Base-by-base conservation (phyloP, 768 basidiomycete species). In the Multifurca ochricompacta region DNA sequence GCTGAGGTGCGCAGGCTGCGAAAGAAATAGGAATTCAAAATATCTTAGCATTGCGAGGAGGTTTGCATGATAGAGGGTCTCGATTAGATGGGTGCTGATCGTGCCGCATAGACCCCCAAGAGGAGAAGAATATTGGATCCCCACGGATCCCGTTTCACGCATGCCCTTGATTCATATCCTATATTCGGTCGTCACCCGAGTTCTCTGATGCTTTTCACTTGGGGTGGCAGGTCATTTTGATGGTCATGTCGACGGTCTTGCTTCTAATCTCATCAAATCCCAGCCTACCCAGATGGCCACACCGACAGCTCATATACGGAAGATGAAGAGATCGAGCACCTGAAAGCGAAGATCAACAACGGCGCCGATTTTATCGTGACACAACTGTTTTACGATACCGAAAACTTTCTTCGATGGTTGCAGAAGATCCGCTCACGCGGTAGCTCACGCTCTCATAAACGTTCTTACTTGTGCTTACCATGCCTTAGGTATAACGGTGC, bases 341-440 rank as follows among this genome's bases (percentile, higher is more conserved):
- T 99, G 52, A 90, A 87, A 67, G 76, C 77, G 40, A 99, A 98
- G 68, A 83, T 96, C 35, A 85, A 95, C 62, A 92, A 90, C 0
- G 96, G 96, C 14, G 95, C 95, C 2, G 89, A 97, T 64, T 98
- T 91, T 66, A 89, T 99, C 56, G 75, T 98, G 47, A 98, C 96
- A 0, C 96, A 99, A 63, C 74, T 98, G 6, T 99, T 99, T 70
- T 99, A 98, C 70, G 95, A 99, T 65, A 81, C 87, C n/a, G 83
- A 92, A 45, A 77, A 78, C 14, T 98, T 96, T 70, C 68, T 91
- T 28, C 64, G 70, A 14, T 99, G 96, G 96, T 69, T 85, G 21
- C 68, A 74, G 62, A 82, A 78, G 64, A 79, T 93, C 44, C 74
- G 92, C 56, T 72, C 70, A 16, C 81, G 73, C 68, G 94, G 93